These are phyloP conservation scores for Hysterangium stoloniferum DNA, from an alignment of 768 basidiomycete species.

Conservation along the genomic window DNA sequence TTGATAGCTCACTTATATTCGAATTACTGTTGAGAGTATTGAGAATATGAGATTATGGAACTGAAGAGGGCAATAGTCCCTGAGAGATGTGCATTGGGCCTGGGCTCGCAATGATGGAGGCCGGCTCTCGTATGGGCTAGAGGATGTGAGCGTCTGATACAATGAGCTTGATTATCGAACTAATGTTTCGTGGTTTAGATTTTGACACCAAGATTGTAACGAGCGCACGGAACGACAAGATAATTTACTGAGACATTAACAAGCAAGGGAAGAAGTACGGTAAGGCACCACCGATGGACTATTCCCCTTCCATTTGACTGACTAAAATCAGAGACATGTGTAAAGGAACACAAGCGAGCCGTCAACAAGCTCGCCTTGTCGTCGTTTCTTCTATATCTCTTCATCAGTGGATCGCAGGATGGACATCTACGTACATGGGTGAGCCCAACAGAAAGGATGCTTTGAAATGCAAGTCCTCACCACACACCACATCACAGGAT, in stretches of 20 bases:
- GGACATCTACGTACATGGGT: slow-evolving; percentile 80
- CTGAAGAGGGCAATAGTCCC: too few relatives aligned
- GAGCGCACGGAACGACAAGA: slow-evolving; percentile 72
- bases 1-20: too few relatives aligned
- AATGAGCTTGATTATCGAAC: neutral
- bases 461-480: too few relatives aligned
- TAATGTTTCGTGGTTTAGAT: slow-evolving; percentile 29
- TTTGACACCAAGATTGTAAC: slow-evolving; percentile 74
- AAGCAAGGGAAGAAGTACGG: slow-evolving; percentile 68
- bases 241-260: slow-evolving; percentile 77
- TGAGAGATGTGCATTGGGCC: slow-evolving; percentile 44
- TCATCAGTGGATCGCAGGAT: slow-evolving; percentile 74
- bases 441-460: too few relatives aligned
- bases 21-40: too few relatives aligned
- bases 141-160: slow-evolving; percentile 38
- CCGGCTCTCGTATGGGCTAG: slow-evolving; percentile 73
- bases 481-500: too few relatives aligned
- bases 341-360: slow-evolving; percentile 63
- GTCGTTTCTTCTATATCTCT: slow-evolving; percentile 58
- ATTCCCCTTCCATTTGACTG: neutral
- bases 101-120: slow-evolving; percentile 60
- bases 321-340: slow-evolving; percentile 51
- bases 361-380: slow-evolving; percentile 67
- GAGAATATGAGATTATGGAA: too few relatives aligned
- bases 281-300: slow-evolving; percentile 25